These are phyloP conservation scores for Malus sieversii DNA, from an alignment of 306 rosid genomes.

Conservation along the genomic window DNA sequence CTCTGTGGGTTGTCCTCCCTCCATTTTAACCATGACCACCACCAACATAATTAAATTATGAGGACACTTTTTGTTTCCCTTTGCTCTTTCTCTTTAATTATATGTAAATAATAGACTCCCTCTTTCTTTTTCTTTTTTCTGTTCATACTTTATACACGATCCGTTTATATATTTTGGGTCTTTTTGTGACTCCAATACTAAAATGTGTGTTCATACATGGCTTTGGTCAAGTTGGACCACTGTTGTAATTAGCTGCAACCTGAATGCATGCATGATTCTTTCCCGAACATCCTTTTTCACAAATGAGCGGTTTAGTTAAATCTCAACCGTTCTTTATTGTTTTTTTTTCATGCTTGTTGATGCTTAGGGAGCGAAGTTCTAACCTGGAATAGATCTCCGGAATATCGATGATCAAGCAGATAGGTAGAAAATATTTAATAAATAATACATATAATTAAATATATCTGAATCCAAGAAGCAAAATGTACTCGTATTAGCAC, in stretches of 20 bases:
- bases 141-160: background rate
- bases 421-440: too few relatives aligned
- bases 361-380: too few relatives aligned
- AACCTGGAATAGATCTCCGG: background rate
- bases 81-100: slow-evolving; percentile 7
- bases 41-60: slow-evolving; percentile 27
- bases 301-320: too few relatives aligned
- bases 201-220: background rate
- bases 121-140: background rate
- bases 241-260: background rate
- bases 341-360: too few relatives aligned
- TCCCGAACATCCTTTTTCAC: too few relatives aligned
- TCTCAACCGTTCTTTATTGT: too few relatives aligned
- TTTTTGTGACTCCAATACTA: background rate
- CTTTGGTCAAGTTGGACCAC: background rate
- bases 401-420: background rate
- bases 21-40: slow-evolving; percentile 26
- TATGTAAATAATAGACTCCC: slow-evolving; percentile 53
- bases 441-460: too few relatives aligned
- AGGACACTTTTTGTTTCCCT: slow-evolving; percentile 8
- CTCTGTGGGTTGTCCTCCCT: slow-evolving; percentile 14
- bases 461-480: background rate
- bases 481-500: too few relatives aligned
- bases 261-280: background rate
- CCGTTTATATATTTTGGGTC: background rate